Conservation (phyloP, 768 basidiomycete genomes). For the Boletus rubescentipes region DNA sequence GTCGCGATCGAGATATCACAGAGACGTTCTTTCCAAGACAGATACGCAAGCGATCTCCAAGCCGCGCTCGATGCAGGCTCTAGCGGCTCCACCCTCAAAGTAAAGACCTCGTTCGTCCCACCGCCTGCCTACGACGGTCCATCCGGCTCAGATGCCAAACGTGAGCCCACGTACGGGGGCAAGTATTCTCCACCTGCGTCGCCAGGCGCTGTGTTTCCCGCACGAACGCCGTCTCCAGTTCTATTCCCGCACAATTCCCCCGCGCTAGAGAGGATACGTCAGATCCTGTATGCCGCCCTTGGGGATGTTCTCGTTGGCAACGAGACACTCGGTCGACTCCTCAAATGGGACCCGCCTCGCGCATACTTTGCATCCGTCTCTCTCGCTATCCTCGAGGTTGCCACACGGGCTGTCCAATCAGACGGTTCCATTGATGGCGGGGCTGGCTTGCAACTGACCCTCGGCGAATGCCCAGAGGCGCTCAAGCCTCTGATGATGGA, state of each 20-base stretch:
- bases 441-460: conserved; percentile 53
- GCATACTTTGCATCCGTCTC: conserved; percentile 81
- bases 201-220: conserved; percentile 32
- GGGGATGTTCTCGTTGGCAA: conserved; percentile 63
- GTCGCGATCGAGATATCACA: conserved; percentile 89
- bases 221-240: conserved; percentile 50
- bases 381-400: conserved; percentile 69
- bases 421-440: conserved; percentile 51
- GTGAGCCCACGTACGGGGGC: neutral
- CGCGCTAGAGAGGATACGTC: conserved; percentile 77
- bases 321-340: conserved; percentile 51
- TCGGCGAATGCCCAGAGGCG: conserved; percentile 58
- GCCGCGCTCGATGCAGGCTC: conserved; percentile 71
- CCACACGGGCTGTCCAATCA: conserved; percentile 45
- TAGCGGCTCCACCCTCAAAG: conserved; percentile 32
- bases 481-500: conserved; percentile 73
- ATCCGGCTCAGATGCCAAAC: conserved; percentile 15
- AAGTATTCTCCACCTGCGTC: conserved; percentile 14
- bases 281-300: conserved; percentile 82
- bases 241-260: conserved; percentile 38
- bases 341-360: conserved; percentile 62
- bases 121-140: conserved; percentile 61
- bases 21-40: conserved; percentile 77
- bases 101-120: conserved; percentile 64
- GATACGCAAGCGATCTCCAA: conserved; percentile 73